phyloP scores from a whole-genome alignment of 176 grass and related monocot species.

The Puya raimondii region DNA sequence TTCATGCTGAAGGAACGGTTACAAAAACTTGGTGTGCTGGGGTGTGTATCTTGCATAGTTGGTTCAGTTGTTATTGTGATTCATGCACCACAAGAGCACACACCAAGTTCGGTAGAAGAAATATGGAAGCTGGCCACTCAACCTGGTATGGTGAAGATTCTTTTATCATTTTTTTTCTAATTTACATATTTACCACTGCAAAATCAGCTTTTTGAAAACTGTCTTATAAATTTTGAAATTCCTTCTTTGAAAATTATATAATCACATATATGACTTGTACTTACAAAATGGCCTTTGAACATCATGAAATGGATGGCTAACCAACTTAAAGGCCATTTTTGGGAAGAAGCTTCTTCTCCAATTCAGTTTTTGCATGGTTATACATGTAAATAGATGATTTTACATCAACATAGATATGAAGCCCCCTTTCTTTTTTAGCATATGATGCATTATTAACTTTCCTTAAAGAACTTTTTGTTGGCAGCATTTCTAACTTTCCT shows the following conservation, averaged over 20 bases:
- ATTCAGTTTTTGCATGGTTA: too few species aligned
- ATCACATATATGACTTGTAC: too few species aligned
- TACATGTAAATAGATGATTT: too few species aligned
- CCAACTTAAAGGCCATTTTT: too few species aligned
- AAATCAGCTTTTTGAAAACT: too few species aligned
- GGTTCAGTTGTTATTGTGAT: conserved; percentile 89
- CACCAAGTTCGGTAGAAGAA: conserved; percentile 67
- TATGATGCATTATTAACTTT: conserved; percentile 12
- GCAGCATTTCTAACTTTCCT: conserved; percentile 48
- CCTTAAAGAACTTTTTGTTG: conserved; percentile 4
- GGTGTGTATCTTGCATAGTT: conserved; percentile 83
- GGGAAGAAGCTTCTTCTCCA: too few species aligned
- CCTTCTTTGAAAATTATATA: too few species aligned
- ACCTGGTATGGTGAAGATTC: conserved; percentile 34
- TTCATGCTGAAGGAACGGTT: conserved; percentile 81
- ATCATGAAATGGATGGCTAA: too few species aligned
- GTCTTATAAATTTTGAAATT: too few species aligned
- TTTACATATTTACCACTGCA: too few species aligned
- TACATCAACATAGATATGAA: too few species aligned
- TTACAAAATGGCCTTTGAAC: too few species aligned
- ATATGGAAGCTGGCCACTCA: conserved; percentile 86
- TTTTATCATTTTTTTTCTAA: background rate
- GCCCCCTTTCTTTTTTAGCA: background rate
- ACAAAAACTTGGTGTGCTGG: conserved; percentile 68
- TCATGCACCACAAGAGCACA: conserved; percentile 75